phyloP scores from a whole-genome alignment of 148 eudicot genomes.

The Vaccinium darrowii region DNA sequence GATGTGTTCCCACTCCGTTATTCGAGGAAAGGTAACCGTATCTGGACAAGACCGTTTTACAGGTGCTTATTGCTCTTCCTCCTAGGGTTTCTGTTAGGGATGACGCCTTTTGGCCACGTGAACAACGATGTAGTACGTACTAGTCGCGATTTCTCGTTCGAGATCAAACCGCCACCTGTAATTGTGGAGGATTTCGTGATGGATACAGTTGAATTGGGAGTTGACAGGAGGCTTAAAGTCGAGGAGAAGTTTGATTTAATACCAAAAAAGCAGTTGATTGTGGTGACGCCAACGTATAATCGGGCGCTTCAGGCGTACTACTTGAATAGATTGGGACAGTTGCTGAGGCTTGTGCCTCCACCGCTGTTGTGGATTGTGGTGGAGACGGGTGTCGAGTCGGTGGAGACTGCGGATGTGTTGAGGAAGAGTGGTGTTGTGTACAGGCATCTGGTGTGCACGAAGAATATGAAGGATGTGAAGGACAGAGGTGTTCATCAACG shows the following conservation, averaged over 20 bases:
- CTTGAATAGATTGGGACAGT: constrained; percentile 78
- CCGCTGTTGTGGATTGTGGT: constrained; percentile 92
- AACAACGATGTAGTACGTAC: constrained; percentile 30
- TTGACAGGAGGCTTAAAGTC: constrained; percentile 12
- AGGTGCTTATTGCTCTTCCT: constrained; percentile 57
- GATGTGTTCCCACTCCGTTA: constrained; percentile 25
- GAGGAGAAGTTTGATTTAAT: constrained; percentile 42
- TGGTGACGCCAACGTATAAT: constrained; percentile 84
- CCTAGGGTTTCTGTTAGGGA: constrained; percentile 72
- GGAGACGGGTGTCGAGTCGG: constrained; percentile 63
- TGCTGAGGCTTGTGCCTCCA: constrained; percentile 64
- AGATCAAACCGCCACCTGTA: constrained; percentile 22
- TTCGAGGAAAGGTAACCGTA: constrained; percentile 20
- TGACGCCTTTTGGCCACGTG: constrained; percentile 52
- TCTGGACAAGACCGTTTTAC: constrained; percentile 55
- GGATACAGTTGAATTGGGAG: constrained; percentile 28
- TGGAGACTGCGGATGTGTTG: constrained; percentile 71
- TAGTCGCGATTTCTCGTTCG: constrained; percentile 44
- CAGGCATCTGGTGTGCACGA: constrained; percentile 78
- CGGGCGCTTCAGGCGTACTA: constrained; percentile 69
- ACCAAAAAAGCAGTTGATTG: constrained; percentile 56
- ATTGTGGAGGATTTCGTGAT: constrained; percentile 7
- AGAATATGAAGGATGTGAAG: constrained; percentile 60
- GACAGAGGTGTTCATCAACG: constrained; percentile 96
- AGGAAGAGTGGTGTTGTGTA: constrained; percentile 79